Percentiles rank a stretch among this genome's conserved stretches.
These are phyloP conservation scores for Fraxinus anomala DNA, from an alignment of 257 asterid genomes.

Conservation along the genomic window DNA sequence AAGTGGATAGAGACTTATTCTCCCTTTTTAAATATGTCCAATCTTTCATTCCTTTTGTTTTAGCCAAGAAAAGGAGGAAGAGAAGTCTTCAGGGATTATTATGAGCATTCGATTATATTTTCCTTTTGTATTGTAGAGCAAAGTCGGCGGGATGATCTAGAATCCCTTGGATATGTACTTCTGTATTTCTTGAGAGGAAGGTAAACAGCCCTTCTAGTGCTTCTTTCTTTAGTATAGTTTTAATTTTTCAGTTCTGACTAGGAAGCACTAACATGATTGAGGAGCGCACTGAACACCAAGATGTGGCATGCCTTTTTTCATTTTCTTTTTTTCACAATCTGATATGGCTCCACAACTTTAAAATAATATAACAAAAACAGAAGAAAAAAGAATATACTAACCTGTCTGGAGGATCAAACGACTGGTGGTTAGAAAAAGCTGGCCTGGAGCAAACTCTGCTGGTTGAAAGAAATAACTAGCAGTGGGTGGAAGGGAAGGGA, in stretches of 20 bases:
- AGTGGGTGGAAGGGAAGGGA: not conserved
- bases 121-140: constrained; percentile 60
- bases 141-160: constrained; percentile 94
- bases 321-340: not conserved
- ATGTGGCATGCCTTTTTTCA: not conserved
- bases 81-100: constrained; percentile 2
- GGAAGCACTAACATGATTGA: not conserved
- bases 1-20: constrained; percentile 21
- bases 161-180: constrained; percentile 94
- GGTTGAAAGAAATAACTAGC: too few relatives aligned
- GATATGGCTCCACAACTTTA: not conserved
- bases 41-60: constrained; percentile 19
- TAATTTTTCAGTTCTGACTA: constrained; percentile 3
- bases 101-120: constrained; percentile 22
- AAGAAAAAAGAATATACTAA: not conserved
- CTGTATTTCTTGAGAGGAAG: constrained; percentile 95
- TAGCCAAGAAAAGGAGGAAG: not conserved
- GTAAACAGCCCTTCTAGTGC: constrained; percentile 36
- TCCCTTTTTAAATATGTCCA: not conserved
- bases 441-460: too few relatives aligned
- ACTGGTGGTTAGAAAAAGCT: too few relatives aligned
- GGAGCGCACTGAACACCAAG: not conserved
- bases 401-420: not conserved
- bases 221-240: constrained; percentile 10
- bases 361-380: not conserved